A percentile compares a stretch with the other conserved stretches of the same genome.
phyloP scores from a whole-genome alignment of 164 flowering plant genomes.

The Tinospora cordifolia region DNA sequence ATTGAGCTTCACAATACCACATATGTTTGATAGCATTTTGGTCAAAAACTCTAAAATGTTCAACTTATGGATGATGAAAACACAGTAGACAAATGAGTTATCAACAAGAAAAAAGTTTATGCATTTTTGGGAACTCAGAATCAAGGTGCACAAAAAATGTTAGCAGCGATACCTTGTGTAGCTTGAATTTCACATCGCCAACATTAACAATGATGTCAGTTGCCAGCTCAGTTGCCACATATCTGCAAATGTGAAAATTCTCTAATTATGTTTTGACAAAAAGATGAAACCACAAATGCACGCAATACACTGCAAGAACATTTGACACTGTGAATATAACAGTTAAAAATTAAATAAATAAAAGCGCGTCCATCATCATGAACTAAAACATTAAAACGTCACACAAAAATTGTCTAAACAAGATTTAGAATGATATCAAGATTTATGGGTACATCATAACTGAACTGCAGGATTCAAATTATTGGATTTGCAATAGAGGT shows the following conservation, averaged over 20 bases:
- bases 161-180: constrained; percentile 66
- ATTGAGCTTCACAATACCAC: neutral
- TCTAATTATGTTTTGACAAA: constrained; percentile 1
- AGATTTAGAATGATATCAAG: neutral
- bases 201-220: constrained; percentile 56
- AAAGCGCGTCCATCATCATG: neutral
- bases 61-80: too few species aligned
- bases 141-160: neutral
- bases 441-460: neutral
- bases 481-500: too few species aligned
- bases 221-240: constrained; percentile 73
- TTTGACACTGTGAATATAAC: too few species aligned
- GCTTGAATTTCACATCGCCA: constrained; percentile 70
- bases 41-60: too few species aligned
- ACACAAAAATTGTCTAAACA: neutral
- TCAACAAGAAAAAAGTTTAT: too few species aligned
- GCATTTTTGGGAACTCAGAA: neutral
- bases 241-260: constrained; percentile 40
- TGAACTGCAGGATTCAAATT: neutral
- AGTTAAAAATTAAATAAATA: too few species aligned
- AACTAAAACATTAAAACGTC: neutral
- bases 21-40: too few species aligned
- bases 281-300: neutral
- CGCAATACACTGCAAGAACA: neutral
- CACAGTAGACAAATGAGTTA: too few species aligned